Conservation (phyloP, 2,329 filamentous ascomycete species). For the Penicillium sp. region DNA sequence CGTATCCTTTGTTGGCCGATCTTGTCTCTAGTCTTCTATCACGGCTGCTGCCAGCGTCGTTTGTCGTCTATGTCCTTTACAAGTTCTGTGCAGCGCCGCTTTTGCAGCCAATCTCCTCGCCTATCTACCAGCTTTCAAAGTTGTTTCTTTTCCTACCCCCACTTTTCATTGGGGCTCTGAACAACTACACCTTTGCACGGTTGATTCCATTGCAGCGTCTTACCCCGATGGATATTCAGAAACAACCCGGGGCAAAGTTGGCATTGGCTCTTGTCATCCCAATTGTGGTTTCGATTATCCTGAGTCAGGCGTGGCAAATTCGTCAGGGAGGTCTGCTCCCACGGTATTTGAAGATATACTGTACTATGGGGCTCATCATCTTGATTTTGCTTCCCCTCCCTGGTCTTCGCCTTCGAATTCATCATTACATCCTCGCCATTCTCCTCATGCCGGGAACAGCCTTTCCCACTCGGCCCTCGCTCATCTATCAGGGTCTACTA, state of each 20-base stretch:
- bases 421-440: constrained; percentile 90
- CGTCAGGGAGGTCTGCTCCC: constrained; percentile 79
- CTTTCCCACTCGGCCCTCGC: constrained; percentile 78
- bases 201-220: constrained; percentile 90
- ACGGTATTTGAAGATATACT: constrained; percentile 74
- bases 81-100: constrained; percentile 74
- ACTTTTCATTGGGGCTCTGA: constrained; percentile 86
- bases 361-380: constrained; percentile 64
- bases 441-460: constrained; percentile 83
- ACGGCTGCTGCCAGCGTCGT: constrained; percentile 80
- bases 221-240: constrained; percentile 82
- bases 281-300: constrained; percentile 64
- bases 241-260: constrained; percentile 83
- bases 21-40: constrained; percentile 76
- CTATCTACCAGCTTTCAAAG: constrained; percentile 72
- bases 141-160: constrained; percentile 84
- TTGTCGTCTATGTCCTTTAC: constrained; percentile 84
- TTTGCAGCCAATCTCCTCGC: constrained; percentile 64
- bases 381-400: constrained; percentile 70
- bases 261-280: constrained; percentile 77
- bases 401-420: constrained; percentile 77
- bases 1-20: constrained; percentile 62
- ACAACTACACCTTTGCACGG: constrained; percentile 86
- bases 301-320: constrained; percentile 80
- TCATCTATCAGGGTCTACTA: constrained; percentile 86